A percentile compares a stretch with the other conserved stretches of the same genome.
phyloP scores from a whole-genome alignment of 2,329 filamentous ascomycete genomes.

The Cordyceps sp. region DNA sequence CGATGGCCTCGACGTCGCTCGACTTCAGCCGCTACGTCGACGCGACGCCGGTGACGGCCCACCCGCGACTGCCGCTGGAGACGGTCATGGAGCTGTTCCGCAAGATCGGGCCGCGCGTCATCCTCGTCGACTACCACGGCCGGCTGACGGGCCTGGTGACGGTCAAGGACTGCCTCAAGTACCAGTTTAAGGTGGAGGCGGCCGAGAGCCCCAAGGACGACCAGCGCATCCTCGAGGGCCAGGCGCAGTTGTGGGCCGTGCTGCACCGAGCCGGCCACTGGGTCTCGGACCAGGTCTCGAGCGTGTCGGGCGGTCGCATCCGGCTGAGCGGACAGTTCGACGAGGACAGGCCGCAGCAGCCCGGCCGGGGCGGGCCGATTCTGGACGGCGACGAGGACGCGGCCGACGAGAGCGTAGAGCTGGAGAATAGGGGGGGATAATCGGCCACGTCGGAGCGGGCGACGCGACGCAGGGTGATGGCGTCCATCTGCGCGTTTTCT shows the following conservation, averaged over 20 bases:
- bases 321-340: conserved; percentile 25
- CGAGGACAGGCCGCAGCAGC: conserved; percentile 10
- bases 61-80: conserved; percentile 80
- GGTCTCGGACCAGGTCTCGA: conserved; percentile 38
- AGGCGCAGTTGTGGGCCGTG: conserved; percentile 49
- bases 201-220: conserved; percentile 56
- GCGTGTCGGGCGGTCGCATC: conserved; percentile 39
- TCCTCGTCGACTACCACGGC: conserved; percentile 82
- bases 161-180: conserved; percentile 92
- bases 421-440: conserved; percentile 18
- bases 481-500: too few relatives aligned
- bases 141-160: conserved; percentile 74
- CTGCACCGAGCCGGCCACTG: conserved; percentile 37
- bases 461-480: too few relatives aligned
- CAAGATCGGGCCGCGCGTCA: conserved; percentile 88
- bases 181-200: conserved; percentile 91
- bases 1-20: conserved; percentile 39
- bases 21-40: conserved; percentile 85
- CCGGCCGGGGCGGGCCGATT: conserved; percentile 28
- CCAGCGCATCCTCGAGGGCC: conserved; percentile 33
- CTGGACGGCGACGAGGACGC: conserved; percentile 25
- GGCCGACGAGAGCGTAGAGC: conserved; percentile 23
- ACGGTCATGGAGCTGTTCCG: conserved; percentile 98
- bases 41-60: conserved; percentile 73
- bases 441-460: too few relatives aligned